Evolutionary conservation across 129 eudicot genomes (phyloP).

Genomic region (Heracleum sosnowskyi): DNA sequence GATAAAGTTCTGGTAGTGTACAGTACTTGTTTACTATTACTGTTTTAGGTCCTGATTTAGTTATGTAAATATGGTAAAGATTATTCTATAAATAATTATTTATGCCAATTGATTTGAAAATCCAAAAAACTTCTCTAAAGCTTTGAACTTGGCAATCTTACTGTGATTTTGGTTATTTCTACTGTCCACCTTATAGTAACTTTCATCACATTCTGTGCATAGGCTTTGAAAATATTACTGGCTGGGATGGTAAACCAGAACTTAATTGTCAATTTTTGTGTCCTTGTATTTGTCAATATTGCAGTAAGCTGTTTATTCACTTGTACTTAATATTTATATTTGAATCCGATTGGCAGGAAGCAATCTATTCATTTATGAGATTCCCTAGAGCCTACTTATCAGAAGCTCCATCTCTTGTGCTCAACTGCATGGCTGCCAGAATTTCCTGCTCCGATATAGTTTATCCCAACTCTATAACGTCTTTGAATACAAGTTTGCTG

Average conservation of each 20-base stretch:
- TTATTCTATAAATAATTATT: too few relatives aligned
- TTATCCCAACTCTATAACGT: conserved; percentile 38
- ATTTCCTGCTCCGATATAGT: conserved; percentile 33
- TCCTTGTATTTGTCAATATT: neutral
- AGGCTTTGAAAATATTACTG: too few relatives aligned
- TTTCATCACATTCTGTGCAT: conserved; percentile 5
- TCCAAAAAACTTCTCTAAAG: neutral
- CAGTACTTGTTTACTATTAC: conserved; percentile 11
- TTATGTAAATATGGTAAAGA: neutral
- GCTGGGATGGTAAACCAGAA: neutral
- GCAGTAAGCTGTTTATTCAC: neutral
- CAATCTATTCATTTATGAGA: conserved; percentile 57
- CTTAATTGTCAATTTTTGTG: neutral
- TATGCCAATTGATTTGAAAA: neutral
- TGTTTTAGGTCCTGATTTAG: neutral
- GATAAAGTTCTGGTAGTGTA: conserved; percentile 53
- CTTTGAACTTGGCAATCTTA: neutral
- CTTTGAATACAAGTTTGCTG: conserved; percentile 43
- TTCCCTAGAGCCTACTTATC: conserved; percentile 58
- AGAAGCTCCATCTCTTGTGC: conserved; percentile 26
- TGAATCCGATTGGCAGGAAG: conserved; percentile 34
- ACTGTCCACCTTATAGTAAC: neutral
- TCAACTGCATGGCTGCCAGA: conserved; percentile 17
- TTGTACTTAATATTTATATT: neutral
- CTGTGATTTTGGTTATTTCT: neutral